Base-by-base conservation (phyloP, 2,329 filamentous ascomycete species). In the Ascocoryne sarcoides region DNA sequence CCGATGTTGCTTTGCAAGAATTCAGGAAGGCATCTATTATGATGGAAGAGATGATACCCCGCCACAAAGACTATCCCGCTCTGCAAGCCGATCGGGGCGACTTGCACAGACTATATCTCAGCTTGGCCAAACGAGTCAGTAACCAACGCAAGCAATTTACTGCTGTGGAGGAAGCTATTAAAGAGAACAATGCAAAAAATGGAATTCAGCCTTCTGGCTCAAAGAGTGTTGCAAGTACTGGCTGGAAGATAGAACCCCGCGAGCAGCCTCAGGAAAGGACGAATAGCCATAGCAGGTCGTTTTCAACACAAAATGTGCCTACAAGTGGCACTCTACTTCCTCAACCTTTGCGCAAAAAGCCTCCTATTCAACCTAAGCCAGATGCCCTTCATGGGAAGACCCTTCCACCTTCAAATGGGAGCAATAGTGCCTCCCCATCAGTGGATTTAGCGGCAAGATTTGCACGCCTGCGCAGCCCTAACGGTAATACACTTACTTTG, bases 1-100 rank as follows among this genome's bases (percentile, higher is more conserved):
- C 79, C 4, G 87, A 92, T 56, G 62, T 78, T 28, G 89, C 89
- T 3, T 82, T 94, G 40, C 76, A 83, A 49, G 84, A 94, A 46
- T 96, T 90, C 57, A 73, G 96, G 43, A 76, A 82, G 47, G 85
- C 89, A 9, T 88, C 75, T 44, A 79, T 88, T 42, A 82, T 95
- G 40, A 75, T 84, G 10, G 71, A 88, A 37, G 79, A 90, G 41
- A 67, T 80, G 31, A 80, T 96, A 18, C 84, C 85, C 2, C 71
- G 70, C 26, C 87, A 94, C 59, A 76, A 74, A 42, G 84, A 90
- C 46, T 93, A 79, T 60, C 73, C 76, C 19, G 69, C 73, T 37
- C 66, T 88, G 43, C 74, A 76, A 51, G 63, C 63, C 28, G 75
- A 79, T 36, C 65, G 67, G 18, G 62, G 65, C 29, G 67, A 73